phyloP scores from a whole-genome alignment of 208 protist species.

The Entamoeba histolytica region DNA sequence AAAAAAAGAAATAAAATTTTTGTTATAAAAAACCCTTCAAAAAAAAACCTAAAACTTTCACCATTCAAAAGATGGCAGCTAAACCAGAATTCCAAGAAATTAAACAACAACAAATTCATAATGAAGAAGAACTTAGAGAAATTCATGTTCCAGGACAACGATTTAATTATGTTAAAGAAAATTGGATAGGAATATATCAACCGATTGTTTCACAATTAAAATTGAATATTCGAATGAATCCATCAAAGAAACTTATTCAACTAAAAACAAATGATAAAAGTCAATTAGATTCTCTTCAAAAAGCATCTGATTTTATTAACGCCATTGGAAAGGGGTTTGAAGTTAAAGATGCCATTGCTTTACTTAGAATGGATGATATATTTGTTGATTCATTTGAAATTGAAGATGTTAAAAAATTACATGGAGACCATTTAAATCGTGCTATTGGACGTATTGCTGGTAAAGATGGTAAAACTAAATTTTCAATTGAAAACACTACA shows the following conservation, averaged over 20 bases:
- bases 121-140: conserved; percentile 20
- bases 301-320: conserved; percentile 83
- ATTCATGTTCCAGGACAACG: conserved; percentile 70
- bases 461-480: conserved; percentile 93
- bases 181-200: conserved; percentile 90
- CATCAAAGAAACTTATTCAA: conserved; percentile 70
- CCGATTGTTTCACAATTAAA: conserved; percentile 90
- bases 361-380: conserved; percentile 92
- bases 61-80: neutral
- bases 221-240: conserved; percentile 92
- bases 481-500: conserved; percentile 96
- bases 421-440: conserved; percentile 63
- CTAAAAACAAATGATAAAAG: conserved; percentile 54
- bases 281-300: conserved; percentile 62
- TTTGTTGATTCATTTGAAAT: conserved; percentile 97
- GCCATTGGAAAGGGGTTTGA: conserved; percentile 82
- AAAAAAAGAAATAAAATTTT: too few relatives aligned
- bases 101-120: neutral
- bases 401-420: conserved; percentile 60
- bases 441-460: conserved; percentile 96
- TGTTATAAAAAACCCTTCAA: too few relatives aligned
- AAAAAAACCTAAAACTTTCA: too few relatives aligned
- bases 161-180: conserved; percentile 78
- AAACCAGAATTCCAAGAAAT: neutral
- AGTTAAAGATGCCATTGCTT: conserved; percentile 77